Evolutionary conservation across 2,329 filamentous ascomycete genomes (phyloP), one percentile per base, ranked within the genome.

Genomic region (Dactylellina cionopaga): DNA sequence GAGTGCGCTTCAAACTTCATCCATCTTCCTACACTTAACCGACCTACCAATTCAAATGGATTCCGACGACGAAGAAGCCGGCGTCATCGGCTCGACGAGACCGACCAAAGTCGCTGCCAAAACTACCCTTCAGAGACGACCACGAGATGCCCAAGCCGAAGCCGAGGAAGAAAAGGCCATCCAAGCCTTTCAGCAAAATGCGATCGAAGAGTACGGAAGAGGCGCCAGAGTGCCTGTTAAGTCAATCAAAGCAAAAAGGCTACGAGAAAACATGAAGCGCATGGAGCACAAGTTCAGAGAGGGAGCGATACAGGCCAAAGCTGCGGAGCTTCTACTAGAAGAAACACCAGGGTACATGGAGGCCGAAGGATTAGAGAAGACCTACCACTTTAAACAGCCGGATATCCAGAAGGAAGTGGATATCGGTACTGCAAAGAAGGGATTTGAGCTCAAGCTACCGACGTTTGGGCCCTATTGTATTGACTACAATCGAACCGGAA

Each of bases 241-340:
- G 78, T 84, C 83, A 6, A 87, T 96, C 77, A 90, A 89, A 78
- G 92, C 98, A 84, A 96, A 91, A 85, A 99, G 98, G 80, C 82
- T 98, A 74, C 89, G 92, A 51, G 86, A 88, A 10, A 96, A 92
- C 75, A 82, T 99, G 52, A 89, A 88, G 78, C 84, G 84, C 1
- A 85, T 97, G 46, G 95, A 99, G 80, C 83, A 83, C 70, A 95
- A 95, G 80, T 94, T 92, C 81, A 87, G 92, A 78, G 86, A 90
- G 77, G 94, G 94, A 0, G 84, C 90, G 0, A 81, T 96, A 33
- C 89, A 91, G 80, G 92, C 95, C 13, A 96, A 96, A 81, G 94
- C 97, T 84, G 92, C 94, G 19, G 95, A 99, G 81, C 95, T 99
- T 65, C 83, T 99, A 77, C 86, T 96, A 60, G 94, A 98, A 81